These are phyloP conservation scores for Castanea crenata DNA, from an alignment of 306 rosid species.

Conservation along the genomic window DNA sequence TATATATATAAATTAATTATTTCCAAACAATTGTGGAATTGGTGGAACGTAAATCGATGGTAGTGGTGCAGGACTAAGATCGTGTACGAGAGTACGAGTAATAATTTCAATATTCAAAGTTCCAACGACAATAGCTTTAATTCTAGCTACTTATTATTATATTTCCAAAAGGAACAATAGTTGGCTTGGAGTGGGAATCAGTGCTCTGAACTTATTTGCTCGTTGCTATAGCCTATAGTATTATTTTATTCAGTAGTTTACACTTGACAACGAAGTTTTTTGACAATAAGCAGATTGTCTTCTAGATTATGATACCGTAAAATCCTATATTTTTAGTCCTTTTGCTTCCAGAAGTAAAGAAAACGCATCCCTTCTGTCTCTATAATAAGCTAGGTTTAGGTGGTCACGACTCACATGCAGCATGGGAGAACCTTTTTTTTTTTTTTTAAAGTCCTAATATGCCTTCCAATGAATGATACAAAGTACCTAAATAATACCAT, in stretches of 20 bases:
- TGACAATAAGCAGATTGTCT: neutral
- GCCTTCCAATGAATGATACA: neutral
- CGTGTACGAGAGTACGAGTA: neutral
- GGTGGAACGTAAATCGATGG: neutral
- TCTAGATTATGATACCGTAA: neutral
- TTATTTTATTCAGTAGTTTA: neutral
- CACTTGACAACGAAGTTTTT: neutral
- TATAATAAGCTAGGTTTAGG: neutral
- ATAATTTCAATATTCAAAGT: neutral
- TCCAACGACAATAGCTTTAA: too few relatives aligned
- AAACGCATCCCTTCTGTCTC: neutral
- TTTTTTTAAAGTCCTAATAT: neutral
- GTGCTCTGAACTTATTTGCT: neutral
- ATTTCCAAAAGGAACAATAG: too few relatives aligned
- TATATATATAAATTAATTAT: too few relatives aligned
- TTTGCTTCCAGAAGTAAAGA: neutral
- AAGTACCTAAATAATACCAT: conserved; percentile 1
- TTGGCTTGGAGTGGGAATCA: neutral
- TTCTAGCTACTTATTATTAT: too few relatives aligned
- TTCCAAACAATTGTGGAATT: too few relatives aligned
- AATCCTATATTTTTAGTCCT: neutral
- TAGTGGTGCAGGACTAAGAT: conserved; percentile 1
- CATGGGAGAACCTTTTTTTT: neutral
- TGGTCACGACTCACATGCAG: neutral
- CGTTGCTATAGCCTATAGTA: neutral